phyloP scores from a whole-genome alignment of 345 rosid species.

The Citrus inodora region DNA sequence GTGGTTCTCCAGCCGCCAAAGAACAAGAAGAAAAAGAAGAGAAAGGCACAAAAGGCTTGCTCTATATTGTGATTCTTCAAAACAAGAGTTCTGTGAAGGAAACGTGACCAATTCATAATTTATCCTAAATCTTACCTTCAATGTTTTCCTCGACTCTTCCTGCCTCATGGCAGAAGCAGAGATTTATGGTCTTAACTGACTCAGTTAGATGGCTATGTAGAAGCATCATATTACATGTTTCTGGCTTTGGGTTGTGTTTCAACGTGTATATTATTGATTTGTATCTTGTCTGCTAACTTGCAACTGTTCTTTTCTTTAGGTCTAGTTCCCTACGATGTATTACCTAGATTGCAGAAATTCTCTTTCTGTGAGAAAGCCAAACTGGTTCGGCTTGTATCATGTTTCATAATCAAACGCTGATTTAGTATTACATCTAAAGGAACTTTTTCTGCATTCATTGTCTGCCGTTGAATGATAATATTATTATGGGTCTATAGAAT shows the following conservation, averaged over 20 bases:
- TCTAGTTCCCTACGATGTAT: slow-evolving; percentile 15
- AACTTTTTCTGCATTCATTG: slow-evolving; percentile 7
- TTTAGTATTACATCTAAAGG: slow-evolving; percentile 10
- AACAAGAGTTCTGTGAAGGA: slow-evolving; percentile 8
- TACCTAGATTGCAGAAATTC: slow-evolving; percentile 14
- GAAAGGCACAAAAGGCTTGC: slow-evolving; percentile 64
- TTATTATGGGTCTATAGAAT: neutral
- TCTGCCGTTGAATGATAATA: neutral
- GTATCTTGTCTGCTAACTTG: slow-evolving; percentile 21
- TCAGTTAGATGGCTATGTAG: slow-evolving; percentile 28
- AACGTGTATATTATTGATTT: slow-evolving; percentile 38
- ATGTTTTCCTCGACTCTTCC: slow-evolving; percentile 1
- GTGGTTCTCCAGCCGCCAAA: slow-evolving; percentile 91
- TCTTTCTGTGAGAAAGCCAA: neutral
- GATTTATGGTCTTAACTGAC: slow-evolving; percentile 42
- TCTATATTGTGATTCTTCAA: slow-evolving; percentile 47
- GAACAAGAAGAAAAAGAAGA: slow-evolving; percentile 70
- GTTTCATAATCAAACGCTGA: slow-evolving; percentile 10
- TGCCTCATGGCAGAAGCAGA: slow-evolving; percentile 22
- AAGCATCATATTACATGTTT: slow-evolving; percentile 17
- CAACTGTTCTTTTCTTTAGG: slow-evolving; percentile 17
- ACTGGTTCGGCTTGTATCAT: slow-evolving; percentile 17
- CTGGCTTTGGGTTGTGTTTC: slow-evolving; percentile 18
- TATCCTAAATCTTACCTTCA: neutral
- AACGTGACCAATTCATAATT: slow-evolving; percentile 20